Evolutionary conservation across 2,329 filamentous ascomycete genomes (phyloP).

Genomic region (Chaetomiaceae sp.): DNA sequence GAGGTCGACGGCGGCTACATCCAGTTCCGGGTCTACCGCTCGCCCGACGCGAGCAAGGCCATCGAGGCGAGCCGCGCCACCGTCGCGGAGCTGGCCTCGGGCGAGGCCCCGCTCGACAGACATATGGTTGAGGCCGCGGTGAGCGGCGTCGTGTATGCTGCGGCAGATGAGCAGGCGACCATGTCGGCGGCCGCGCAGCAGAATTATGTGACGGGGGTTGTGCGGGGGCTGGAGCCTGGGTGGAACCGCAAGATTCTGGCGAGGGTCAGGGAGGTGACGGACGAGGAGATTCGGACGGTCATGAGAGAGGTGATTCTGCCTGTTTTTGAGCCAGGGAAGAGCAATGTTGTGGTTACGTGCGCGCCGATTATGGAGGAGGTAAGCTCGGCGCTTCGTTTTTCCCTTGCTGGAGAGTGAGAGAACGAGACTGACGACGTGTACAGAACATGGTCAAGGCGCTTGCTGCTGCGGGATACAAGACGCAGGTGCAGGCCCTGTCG

Average conservation of each 20-base stretch:
- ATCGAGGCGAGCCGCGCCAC: conserved; percentile 72
- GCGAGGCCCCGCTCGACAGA: conserved; percentile 67
- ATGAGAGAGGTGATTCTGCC: conserved; percentile 73
- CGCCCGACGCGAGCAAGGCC: conserved; percentile 82
- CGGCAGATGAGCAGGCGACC: conserved; percentile 85
- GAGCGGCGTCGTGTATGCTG: conserved; percentile 77
- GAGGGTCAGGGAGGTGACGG: conserved; percentile 69
- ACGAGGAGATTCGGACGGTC: conserved; percentile 70
- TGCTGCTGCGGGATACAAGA: conserved; percentile 70
- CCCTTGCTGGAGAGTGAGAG: conserved; percentile 18
- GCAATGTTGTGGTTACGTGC: conserved; percentile 86
- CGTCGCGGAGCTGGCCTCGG: conserved; percentile 69
- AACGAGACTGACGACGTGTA: conserved; percentile 22
- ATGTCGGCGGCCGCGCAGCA: conserved; percentile 76
- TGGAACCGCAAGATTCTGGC: conserved; percentile 75
- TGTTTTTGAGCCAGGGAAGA: conserved; percentile 72
- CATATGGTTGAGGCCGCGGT: conserved; percentile 86
- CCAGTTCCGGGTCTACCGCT: conserved; percentile 83
- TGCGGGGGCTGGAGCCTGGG: conserved; percentile 69
- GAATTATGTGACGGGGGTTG: conserved; percentile 77
- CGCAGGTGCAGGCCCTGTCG: conserved; percentile 66
- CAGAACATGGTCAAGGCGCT: conserved; percentile 75
- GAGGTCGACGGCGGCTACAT: conserved; percentile 76
- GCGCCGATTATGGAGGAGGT: conserved; percentile 82
- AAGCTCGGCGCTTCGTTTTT: conserved; percentile 37